Evolutionary conservation across 345 rosid species (phyloP), one percentile per base, ranked within the genome.

Genomic region (Odontarrhena argentea): DNA sequence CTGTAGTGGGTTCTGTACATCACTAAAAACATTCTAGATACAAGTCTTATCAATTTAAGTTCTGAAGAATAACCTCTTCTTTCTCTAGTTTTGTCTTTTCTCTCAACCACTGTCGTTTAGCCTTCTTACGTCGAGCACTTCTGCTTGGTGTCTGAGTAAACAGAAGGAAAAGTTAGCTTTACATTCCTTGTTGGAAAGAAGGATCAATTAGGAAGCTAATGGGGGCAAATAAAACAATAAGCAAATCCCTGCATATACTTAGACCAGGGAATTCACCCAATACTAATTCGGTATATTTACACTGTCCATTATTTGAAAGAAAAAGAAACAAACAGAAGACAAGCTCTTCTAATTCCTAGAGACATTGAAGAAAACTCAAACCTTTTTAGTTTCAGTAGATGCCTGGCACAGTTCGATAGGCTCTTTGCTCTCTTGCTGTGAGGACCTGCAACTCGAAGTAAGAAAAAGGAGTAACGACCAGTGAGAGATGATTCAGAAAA

Each of bases 101-200:
- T 80, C 83, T 85, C 75, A 88, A 76, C 93, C 88, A 85, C 63
- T 18, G 83, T 76, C 96, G 84, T 80, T 82, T 91, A 24, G 88
- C 87, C 76, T 87, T 86, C 74, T 95, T 95, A 53, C 99, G 96
- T 1, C 96, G 84, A 73, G 97, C 90, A 76, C 88, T 95, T 77
- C 99, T 79, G 71, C 99, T 89, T 24, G 93, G 96, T 6, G 68
- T 51, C 99, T 88, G 69, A 70, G 70, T 30, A 78, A 30, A 73
- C 55, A 47, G 9, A 49, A 51, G 25, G 60, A 73, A 52, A 62
- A 70, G 73, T 63, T 70, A 69, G 63, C 26, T 38, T 57, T 49
- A 63, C 26, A 50, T 32, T 56, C 43, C 62, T 53, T 9, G 41
- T 48, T 46, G 60, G 53, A 74, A 63, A 56, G 12, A 55, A 35